Evolutionary conservation across 1,139 yeast species (phyloP).

Genomic region (Taiozyma sp.): DNA sequence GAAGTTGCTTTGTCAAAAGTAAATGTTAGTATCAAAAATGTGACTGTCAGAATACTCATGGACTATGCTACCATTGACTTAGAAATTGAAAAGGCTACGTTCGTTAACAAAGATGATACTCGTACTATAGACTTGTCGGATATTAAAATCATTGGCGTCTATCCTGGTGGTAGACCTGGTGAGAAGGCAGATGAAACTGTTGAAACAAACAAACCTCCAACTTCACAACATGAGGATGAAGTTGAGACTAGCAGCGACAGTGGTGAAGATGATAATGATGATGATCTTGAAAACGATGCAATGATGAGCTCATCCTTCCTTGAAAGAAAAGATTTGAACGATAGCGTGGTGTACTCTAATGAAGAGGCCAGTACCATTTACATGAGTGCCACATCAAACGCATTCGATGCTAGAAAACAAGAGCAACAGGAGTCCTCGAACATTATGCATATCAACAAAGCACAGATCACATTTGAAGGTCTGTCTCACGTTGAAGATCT

Average conservation of each 20-base stretch:
- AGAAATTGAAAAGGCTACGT: constrained; percentile 35
- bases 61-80: constrained; percentile 45
- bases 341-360: constrained; percentile 64
- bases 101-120: constrained; percentile 44
- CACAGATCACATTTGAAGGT: constrained; percentile 47
- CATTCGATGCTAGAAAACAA: constrained; percentile 22
- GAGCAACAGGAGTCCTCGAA: constrained; percentile 12
- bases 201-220: constrained; percentile 12
- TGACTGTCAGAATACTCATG: constrained; percentile 45
- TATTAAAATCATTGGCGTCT: constrained; percentile 33
- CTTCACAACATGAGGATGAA: constrained; percentile 10
- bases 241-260: constrained; percentile 9
- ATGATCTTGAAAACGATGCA: constrained; percentile 25
- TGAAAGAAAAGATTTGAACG: constrained; percentile 41
- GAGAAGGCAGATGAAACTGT: constrained; percentile 13
- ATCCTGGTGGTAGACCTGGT: constrained; percentile 34
- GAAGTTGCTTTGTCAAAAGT: constrained; percentile 68
- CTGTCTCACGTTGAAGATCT: constrained; percentile 44
- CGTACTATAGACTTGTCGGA: constrained; percentile 40
- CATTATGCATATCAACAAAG: constrained; percentile 30
- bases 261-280: constrained; percentile 18
- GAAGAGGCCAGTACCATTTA: constrained; percentile 71
- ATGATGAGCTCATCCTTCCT: constrained; percentile 33
- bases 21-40: constrained; percentile 40
- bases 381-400: constrained; percentile 69